phyloP scores from a whole-genome alignment of 495 filamentous ascomycete genomes.

The Bacidia gigantensis region DNA sequence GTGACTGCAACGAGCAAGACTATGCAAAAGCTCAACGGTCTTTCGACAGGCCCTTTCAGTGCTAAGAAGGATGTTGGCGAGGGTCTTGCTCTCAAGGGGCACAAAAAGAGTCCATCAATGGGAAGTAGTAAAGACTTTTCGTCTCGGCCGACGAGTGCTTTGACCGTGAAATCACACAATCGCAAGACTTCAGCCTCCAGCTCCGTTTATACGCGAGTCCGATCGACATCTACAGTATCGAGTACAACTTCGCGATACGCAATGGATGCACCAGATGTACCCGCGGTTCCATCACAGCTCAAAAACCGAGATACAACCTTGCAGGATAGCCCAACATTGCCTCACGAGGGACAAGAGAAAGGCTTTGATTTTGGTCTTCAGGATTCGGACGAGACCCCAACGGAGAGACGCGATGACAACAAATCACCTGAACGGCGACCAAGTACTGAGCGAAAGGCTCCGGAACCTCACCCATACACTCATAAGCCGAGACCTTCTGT shows the following conservation, averaged over 20 bases:
- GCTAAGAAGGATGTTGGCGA: slow-evolving; percentile 14
- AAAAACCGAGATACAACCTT: background rate
- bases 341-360: slow-evolving; percentile 9
- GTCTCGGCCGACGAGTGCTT: slow-evolving; percentile 7
- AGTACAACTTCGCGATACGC: slow-evolving; percentile 12
- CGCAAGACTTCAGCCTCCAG: slow-evolving; percentile 17
- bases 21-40: slow-evolving; percentile 47
- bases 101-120: slow-evolving; percentile 21
- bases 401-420: slow-evolving; percentile 11
- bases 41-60: slow-evolving; percentile 55
- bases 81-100: slow-evolving; percentile 7
- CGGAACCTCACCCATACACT: slow-evolving; percentile 8
- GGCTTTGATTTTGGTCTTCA: slow-evolving; percentile 23
- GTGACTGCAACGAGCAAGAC: slow-evolving; percentile 26
- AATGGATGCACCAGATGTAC: slow-evolving; percentile 8
- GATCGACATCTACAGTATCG: slow-evolving; percentile 15
- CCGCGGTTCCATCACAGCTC: slow-evolving; percentile 7
- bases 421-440: background rate
- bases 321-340: slow-evolving; percentile 31
- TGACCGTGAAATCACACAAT: slow-evolving; percentile 5
- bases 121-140: slow-evolving; percentile 20
- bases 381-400: background rate
- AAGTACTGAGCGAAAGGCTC: slow-evolving; percentile 3
- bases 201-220: slow-evolving; percentile 13
- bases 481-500: slow-evolving; percentile 15